Conservation (phyloP, 257 asterid species). For the Nicotiana otophora region DNA sequence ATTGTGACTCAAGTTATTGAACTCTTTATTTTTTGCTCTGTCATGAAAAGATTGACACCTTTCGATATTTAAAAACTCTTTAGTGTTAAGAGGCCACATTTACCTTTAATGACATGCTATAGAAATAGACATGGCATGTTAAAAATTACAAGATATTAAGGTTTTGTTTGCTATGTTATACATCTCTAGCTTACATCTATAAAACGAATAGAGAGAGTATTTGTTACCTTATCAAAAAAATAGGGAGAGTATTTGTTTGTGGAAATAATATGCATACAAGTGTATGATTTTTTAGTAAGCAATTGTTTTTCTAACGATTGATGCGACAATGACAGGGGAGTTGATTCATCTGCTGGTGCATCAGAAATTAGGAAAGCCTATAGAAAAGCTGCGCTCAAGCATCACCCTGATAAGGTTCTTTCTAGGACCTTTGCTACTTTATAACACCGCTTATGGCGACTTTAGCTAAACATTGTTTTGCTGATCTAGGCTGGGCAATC, state of each 20-base stretch:
- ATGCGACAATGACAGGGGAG: slow-evolving; percentile 59
- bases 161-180: no score
- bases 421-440: slow-evolving; percentile 13
- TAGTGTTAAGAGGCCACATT: no score
- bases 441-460: background rate
- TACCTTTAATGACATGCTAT: no score
- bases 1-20: background rate
- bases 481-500: slow-evolving; percentile 74
- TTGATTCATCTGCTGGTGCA: slow-evolving; percentile 75
- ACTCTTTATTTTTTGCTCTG: no score
- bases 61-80: no score
- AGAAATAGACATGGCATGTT: no score
- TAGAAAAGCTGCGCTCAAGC: slow-evolving; percentile 86
- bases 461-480: slow-evolving; percentile 5
- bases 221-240: no score
- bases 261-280: background rate
- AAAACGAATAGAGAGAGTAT: background rate
- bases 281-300: background rate
- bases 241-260: background rate
- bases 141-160: no score
- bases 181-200: no score
- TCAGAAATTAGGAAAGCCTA: slow-evolving; percentile 88
- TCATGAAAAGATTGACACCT: no score
- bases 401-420: slow-evolving; percentile 94
- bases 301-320: background rate